Percentiles rank a stretch among this genome's conserved stretches.
Evolutionary conservation across 345 rosid species (phyloP).

Genomic region (Sapria himalayana): DNA sequence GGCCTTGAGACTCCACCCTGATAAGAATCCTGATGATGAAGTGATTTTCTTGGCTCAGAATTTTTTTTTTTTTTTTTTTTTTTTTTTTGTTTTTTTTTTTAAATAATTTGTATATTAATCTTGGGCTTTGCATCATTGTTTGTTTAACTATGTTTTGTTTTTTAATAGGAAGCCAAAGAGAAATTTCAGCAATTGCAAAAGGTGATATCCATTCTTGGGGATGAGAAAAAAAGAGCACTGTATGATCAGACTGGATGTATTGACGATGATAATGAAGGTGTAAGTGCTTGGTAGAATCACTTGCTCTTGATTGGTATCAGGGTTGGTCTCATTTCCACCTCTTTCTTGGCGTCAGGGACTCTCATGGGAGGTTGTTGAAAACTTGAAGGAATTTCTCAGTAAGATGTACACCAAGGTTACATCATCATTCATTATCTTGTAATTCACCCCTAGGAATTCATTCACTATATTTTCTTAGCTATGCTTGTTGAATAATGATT

Average conservation of each 20-base stretch:
- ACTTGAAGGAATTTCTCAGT: constrained; percentile 52
- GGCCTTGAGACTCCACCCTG: constrained; percentile 79
- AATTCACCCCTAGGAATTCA: not conserved
- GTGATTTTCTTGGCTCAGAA: constrained; percentile 11
- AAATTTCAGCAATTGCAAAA: constrained; percentile 90
- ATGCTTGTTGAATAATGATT: constrained; percentile 1
- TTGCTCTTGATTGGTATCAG: not conserved
- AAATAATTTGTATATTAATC: too few species aligned
- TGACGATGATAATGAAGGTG: constrained; percentile 80
- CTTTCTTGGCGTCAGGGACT: constrained; percentile 40
- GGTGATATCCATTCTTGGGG: constrained; percentile 75
- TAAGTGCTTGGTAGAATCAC: constrained; percentile 18
- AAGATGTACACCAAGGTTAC: constrained; percentile 56
- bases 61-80: not conserved
- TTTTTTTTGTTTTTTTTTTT: too few species aligned
- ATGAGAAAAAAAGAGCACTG: constrained; percentile 60
- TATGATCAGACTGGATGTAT: constrained; percentile 82
- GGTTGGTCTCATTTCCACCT: constrained; percentile 1
- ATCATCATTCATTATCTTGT: not conserved
- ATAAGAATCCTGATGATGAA: constrained; percentile 81
- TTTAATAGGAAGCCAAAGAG: constrained; percentile 67
- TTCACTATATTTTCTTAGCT: too few species aligned
- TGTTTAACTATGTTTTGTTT: constrained; percentile 1
- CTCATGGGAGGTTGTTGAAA: constrained; percentile 52
- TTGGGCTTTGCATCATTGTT: too few species aligned